Percentiles rank a stretch among this genome's conserved stretches.
phyloP scores from a whole-genome alignment of 2,329 filamentous ascomycete species.

The Fusarium euwallaceae region DNA sequence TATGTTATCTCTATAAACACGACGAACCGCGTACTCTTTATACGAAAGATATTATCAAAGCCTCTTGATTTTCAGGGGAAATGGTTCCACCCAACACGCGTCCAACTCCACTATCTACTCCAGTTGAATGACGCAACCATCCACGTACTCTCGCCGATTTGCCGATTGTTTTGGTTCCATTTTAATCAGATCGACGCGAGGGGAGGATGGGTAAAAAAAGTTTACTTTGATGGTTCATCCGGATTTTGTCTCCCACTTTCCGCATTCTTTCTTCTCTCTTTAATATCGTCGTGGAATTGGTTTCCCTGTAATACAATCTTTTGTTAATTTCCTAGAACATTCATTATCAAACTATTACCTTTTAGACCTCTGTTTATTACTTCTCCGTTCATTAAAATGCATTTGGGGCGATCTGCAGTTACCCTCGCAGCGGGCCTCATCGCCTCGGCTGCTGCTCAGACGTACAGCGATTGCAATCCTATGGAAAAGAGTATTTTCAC shows the following conservation, averaged over 20 bases:
- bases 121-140: conserved; percentile 7
- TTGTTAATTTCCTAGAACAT: background rate
- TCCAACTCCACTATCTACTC: background rate
- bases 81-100: conserved; percentile 9
- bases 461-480: conserved; percentile 38
- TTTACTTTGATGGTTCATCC: background rate
- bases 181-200: background rate
- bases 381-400: conserved; percentile 2
- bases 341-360: background rate
- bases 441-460: conserved; percentile 32
- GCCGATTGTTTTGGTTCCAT: background rate
- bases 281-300: background rate
- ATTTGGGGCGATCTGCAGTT: conserved; percentile 12
- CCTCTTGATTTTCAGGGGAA: conserved; percentile 5
- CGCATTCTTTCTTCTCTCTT: background rate
- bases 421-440: conserved; percentile 26
- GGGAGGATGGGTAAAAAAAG: background rate
- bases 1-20: background rate
- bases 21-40: background rate
- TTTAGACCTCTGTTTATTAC: background rate
- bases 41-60: background rate
- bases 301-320: background rate
- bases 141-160: conserved; percentile 2
- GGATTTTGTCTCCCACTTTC: background rate
- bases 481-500: conserved; percentile 33